A percentile compares a stretch with the other conserved stretches of the same genome.
Conservation (phyloP, 2,329 filamentous ascomycete species). For the Aspergillus costaricaensis region DNA sequence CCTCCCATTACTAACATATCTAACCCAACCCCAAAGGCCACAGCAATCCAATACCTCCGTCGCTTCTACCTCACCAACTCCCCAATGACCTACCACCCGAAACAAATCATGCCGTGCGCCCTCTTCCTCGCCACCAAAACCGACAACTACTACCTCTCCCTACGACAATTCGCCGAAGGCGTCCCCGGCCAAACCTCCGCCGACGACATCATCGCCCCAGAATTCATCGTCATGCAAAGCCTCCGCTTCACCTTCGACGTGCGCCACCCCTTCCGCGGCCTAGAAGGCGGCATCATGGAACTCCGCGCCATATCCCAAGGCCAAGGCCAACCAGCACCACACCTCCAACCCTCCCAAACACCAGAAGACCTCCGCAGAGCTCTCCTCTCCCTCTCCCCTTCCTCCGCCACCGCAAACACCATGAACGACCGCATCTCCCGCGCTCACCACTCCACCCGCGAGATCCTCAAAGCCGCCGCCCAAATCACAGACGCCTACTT, state of each 20-base stretch:
- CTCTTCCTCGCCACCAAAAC: constrained; percentile 94
- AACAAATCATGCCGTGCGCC: constrained; percentile 83
- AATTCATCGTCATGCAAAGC: constrained; percentile 90
- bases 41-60: constrained; percentile 84
- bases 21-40: constrained; percentile 54
- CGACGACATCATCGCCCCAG: constrained; percentile 83
- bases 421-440: constrained; percentile 53
- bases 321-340: constrained; percentile 47
- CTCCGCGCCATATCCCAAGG: constrained; percentile 68
- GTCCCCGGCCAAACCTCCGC: constrained; percentile 71
- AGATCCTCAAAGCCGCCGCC: constrained; percentile 75
- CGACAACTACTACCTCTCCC: constrained; percentile 75
- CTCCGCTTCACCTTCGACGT: constrained; percentile 93
- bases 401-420: constrained; percentile 27
- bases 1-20: neutral
- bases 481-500: constrained; percentile 95
- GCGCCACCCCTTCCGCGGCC: constrained; percentile 80
- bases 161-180: constrained; percentile 66
- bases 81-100: constrained; percentile 92
- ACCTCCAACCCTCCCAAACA: constrained; percentile 30
- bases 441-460: constrained; percentile 72
- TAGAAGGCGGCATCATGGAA: constrained; percentile 86
- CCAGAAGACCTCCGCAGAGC: constrained; percentile 33
- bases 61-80: constrained; percentile 96
- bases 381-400: constrained; percentile 33